Base-by-base conservation (phyloP, 1,284 basidiomycete genomes). In the Ceratobasidium sp. region DNA sequence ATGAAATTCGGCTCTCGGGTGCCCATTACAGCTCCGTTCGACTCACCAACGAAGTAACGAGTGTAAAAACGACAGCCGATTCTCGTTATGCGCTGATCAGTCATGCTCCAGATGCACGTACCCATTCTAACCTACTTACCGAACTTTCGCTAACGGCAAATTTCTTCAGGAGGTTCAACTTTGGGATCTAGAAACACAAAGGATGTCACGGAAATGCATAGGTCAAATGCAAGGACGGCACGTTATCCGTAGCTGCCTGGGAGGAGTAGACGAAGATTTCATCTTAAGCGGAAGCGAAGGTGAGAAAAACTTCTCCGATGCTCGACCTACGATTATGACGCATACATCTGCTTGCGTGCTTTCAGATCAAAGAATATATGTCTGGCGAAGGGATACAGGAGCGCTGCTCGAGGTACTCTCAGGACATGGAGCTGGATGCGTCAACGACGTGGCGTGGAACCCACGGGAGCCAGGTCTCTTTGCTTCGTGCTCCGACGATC, bases 401-500 rank as follows among this genome's bases (percentile, higher is more conserved):
- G 84, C 87, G 0, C 85, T 96, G 52, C 85, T 99, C 30, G 94
- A 98, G 81, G 87, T 90, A 28, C 86, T 98, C 0, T 81, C 86
- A 1, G 97, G 96, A 0, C 98, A 99, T 78, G 91, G 90, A 16
- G 81, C 82, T 62, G 95, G 95, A 46, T 92, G 91, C 73, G 96
- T 99, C 74, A 99, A 98, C 81, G 91, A 92, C 21, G 96, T 99
- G 11, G 93, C 95, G 16, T 99, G 98, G 98, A 97, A 98, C 81
- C 95, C 95, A 28, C 86, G 85, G 74, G 90, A 93, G 75, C 87
- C 90, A 77, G 87, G 88, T 73, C 93, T 98, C 87, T 97, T 99
- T 82, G 97, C 97, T 32, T 93, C 92, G 47, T 96, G 94, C 81
- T 94, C 93, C 61, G 95, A 97, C 80, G 95, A 97, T 82, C 82